phyloP scores from a whole-genome alignment of 805 yeast genomes.

The Lipomyces yamanashiensis region DNA sequence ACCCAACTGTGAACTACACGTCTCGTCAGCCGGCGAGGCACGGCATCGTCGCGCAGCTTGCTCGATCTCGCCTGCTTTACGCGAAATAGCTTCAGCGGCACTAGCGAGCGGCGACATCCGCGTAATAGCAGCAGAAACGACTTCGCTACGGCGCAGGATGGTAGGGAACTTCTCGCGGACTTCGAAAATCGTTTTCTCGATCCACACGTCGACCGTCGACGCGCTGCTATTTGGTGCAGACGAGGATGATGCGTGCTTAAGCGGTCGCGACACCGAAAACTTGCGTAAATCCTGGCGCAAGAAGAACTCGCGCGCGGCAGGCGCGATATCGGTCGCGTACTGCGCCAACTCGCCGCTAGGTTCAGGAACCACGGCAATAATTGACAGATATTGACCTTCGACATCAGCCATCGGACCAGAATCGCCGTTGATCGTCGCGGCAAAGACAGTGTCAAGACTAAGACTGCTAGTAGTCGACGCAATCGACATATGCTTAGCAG shows the following conservation, averaged over 20 bases:
- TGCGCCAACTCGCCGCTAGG: slow-evolving; percentile 62
- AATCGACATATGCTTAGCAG: slow-evolving; percentile 17
- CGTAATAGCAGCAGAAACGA: slow-evolving; percentile 53
- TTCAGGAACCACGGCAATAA: slow-evolving; percentile 73
- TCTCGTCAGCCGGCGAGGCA: slow-evolving; percentile 31
- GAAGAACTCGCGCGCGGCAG: slow-evolving; percentile 71
- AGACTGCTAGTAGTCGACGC: slow-evolving; percentile 10
- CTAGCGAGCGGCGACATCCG: slow-evolving; percentile 83
- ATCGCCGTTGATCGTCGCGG: not conserved
- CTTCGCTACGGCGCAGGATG: slow-evolving; percentile 81
- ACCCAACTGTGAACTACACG: slow-evolving; percentile 55
- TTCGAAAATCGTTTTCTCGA: slow-evolving; percentile 81
- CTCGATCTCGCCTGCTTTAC: slow-evolving; percentile 72
- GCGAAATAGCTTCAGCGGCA: slow-evolving; percentile 68
- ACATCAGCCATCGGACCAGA: not conserved
- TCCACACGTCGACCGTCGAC: slow-evolving; percentile 69
- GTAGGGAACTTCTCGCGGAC: slow-evolving; percentile 83
- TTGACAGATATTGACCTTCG: slow-evolving; percentile 73
- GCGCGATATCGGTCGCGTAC: slow-evolving; percentile 52
- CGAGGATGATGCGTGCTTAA: slow-evolving; percentile 53
- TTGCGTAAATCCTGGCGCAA: slow-evolving; percentile 72
- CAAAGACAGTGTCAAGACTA: slow-evolving; percentile 4
- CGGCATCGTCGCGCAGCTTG: slow-evolving; percentile 58
- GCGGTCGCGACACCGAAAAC: slow-evolving; percentile 69
- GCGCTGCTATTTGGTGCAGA: not conserved